These are phyloP conservation scores for Zygoascus hellenicus DNA, from an alignment of 1,139 yeast genomes.

Conservation along the genomic window DNA sequence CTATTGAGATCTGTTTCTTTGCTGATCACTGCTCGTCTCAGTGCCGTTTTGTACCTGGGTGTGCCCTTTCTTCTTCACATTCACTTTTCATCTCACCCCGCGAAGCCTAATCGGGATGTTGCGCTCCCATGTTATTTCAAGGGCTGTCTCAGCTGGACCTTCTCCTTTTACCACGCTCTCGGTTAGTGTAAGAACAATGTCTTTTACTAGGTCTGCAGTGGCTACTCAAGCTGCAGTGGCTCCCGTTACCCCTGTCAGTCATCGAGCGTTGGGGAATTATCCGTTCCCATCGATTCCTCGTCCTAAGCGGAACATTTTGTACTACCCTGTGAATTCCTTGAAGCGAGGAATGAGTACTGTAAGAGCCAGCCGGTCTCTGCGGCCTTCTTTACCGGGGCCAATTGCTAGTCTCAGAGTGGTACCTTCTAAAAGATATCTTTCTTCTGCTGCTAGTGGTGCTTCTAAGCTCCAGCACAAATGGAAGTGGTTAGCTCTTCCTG, in stretches of 20 bases:
- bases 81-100: neutral
- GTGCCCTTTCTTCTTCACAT: conserved; percentile 1
- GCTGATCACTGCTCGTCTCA: neutral
- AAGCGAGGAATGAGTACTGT: conserved; percentile 24
- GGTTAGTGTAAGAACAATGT: neutral
- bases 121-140: neutral
- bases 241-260: no score
- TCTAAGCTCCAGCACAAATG: conserved; percentile 1
- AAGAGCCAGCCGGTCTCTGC: neutral
- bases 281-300: conserved; percentile 56
- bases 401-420: neutral
- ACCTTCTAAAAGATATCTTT: neutral
- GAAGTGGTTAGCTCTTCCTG: conserved; percentile 48
- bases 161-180: conserved; percentile 1
- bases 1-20: neutral
- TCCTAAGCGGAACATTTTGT: conserved; percentile 54
- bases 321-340: conserved; percentile 31
- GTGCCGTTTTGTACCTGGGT: neutral
- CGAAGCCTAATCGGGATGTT: conserved; percentile 2
- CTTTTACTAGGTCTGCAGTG: neutral
- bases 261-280: neutral
- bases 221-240: neutral
- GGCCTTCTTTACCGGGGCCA: conserved; percentile 4
- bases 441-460: conserved; percentile 3
- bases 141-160: neutral